Evolutionary conservation across 2,329 filamentous ascomycete species (phyloP), one percentile per base, ranked within the genome.

Genomic region (Aspergillus japonicus): DNA sequence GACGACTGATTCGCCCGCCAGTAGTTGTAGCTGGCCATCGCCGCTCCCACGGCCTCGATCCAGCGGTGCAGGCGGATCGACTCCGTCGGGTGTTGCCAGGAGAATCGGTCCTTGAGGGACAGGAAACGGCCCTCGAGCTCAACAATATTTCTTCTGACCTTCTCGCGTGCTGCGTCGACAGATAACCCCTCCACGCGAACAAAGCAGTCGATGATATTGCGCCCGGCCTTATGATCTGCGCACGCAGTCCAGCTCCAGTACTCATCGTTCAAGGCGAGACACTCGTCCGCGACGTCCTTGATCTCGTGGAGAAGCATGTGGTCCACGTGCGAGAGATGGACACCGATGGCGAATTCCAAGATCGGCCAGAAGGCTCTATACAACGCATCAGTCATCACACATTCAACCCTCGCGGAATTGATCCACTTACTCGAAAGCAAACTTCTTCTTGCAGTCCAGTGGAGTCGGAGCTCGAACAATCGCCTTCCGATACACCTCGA

Each of bases 11-110:
- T 35, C 12, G 53, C 53, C 8, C 42, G 53, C 53, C 53, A 55
- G 42, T 55, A 55, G 11, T 55, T 55, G 42, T 55, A 55, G 26
- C 42, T 47, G n/a, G 53, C 53, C 53, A 55, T 55, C 5, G 42
- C 53, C 5, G 33, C 26, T 5, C 53, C 53, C 0, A 47, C 53
- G 1, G 53, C 53, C 33, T 55, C 53, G 26, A 55, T 55, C 53
- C 53, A 55, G 14, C 53, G 53, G 26, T 47, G 42, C 7, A 55
- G 53, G 11, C 44, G 53, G 8, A 55, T 55, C 3, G 53, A 55
- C n/a, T 55, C 53, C 2, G 44, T 47, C n/a, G 53, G 53, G 21
- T 55, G 47, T 14, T 55, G 29, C 11, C 44, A 47, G 42, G 31
- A 55, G 29, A 55, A n/a, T 7, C 47, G 31, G 6, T 44, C 53